These are phyloP conservation scores for Lepidium africanum DNA, from an alignment of 345 rosid genomes.

Conservation along the genomic window DNA sequence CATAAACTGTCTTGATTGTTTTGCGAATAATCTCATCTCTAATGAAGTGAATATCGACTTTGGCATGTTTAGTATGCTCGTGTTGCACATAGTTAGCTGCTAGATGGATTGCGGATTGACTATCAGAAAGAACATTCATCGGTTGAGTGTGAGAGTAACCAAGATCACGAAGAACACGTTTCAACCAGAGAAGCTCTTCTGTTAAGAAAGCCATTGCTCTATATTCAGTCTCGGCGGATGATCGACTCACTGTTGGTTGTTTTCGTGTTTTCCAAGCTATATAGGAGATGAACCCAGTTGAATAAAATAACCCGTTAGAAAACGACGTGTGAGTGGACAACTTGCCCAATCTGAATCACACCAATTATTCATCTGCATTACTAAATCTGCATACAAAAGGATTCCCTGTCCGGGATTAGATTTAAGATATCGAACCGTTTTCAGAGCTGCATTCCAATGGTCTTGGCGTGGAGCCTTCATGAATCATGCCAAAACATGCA, in stretches of 20 bases:
- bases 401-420: not conserved
- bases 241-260: not conserved
- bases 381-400: no score
- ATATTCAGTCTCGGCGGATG: not conserved
- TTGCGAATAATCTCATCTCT: not conserved
- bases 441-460: not conserved
- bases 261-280: not conserved
- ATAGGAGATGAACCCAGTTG: not conserved
- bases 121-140: not conserved
- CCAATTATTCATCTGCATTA: not conserved
- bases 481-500: not conserved
- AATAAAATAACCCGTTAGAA: not conserved
- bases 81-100: not conserved
- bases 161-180: not conserved
- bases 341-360: no score
- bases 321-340: not conserved
- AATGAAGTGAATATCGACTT: not conserved
- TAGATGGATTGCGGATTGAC: not conserved
- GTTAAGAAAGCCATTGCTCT: not conserved
- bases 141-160: not conserved
- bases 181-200: not conserved
- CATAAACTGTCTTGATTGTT: not conserved
- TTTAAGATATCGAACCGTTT: no score
- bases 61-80: not conserved
- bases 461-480: not conserved